Percentiles rank a stretch among this genome's conserved stretches.
These are phyloP conservation scores for Ensete ventricosum DNA, from an alignment of 176 grass and related monocot species.

Conservation along the genomic window DNA sequence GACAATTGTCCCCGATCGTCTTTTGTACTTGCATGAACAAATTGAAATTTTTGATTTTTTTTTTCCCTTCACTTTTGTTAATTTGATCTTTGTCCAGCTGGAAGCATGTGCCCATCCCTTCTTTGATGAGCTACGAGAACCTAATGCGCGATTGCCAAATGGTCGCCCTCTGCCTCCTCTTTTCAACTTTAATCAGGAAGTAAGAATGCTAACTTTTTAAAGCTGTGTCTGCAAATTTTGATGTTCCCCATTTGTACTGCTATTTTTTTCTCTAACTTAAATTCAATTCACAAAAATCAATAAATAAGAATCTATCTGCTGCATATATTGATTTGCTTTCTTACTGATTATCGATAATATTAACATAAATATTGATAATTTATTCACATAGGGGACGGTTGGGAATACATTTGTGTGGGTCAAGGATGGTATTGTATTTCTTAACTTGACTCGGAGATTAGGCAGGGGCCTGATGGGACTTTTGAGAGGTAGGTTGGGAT, in stretches of 20 bases:
- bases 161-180: constrained; percentile 10
- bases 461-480: no score
- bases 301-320: no score
- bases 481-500: no score
- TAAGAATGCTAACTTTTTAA: neutral
- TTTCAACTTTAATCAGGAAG: constrained; percentile 24
- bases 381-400: no score
- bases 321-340: no score
- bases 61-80: neutral
- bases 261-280: no score
- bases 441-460: no score
- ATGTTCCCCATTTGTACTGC: neutral
- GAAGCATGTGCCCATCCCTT: constrained; percentile 17
- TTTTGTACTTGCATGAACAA: neutral
- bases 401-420: no score
- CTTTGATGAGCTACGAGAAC: constrained; percentile 18
- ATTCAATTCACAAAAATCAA: no score
- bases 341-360: no score
- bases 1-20: neutral
- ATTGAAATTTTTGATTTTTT: neutral
- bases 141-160: constrained; percentile 16
- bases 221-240: neutral
- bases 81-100: constrained; percentile 2
- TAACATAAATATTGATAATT: no score
- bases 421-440: no score